phyloP scores from a whole-genome alignment of 495 filamentous ascomycete genomes.

The Tuber calosporum region DNA sequence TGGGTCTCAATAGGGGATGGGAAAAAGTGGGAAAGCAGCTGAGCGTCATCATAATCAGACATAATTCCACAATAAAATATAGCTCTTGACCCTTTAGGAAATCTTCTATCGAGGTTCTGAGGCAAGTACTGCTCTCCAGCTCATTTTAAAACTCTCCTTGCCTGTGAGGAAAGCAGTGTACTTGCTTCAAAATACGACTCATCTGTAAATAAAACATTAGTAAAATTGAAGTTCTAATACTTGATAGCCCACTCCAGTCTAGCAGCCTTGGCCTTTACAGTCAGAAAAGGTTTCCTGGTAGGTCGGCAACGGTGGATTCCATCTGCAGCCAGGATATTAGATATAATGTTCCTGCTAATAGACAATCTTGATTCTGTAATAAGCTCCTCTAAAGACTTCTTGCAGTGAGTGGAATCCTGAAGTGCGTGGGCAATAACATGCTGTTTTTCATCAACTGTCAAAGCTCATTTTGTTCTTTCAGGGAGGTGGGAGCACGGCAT shows the following conservation, averaged over 20 bases:
- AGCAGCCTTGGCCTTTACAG: background rate
- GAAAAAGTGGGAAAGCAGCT: background rate
- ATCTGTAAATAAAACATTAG: background rate
- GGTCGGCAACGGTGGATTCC: background rate
- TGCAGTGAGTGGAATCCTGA: slow-evolving; percentile 3
- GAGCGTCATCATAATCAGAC: slow-evolving; percentile 4
- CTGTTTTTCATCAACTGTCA: background rate
- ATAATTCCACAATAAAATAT: slow-evolving; percentile 12
- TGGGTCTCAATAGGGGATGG: background rate
- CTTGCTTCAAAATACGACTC: slow-evolving; percentile 9
- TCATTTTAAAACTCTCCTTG: background rate
- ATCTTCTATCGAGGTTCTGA: slow-evolving; percentile 2
- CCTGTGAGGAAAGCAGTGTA: background rate
- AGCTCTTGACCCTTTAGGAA: background rate
- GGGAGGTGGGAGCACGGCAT: background rate
- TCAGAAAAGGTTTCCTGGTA: background rate
- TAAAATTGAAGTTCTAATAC: slow-evolving; percentile 1
- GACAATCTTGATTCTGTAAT: background rate
- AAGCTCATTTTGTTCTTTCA: background rate
- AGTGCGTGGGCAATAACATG: background rate
- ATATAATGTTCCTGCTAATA: slow-evolving; percentile 6
- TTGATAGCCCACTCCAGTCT: background rate
- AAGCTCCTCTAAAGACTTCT: slow-evolving; percentile 4
- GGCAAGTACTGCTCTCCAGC: background rate
- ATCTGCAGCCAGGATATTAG: slow-evolving; percentile 6